Evolutionary conservation across 176 grass and related monocot genomes (phyloP).

Genomic region (Oryza glumipatula): DNA sequence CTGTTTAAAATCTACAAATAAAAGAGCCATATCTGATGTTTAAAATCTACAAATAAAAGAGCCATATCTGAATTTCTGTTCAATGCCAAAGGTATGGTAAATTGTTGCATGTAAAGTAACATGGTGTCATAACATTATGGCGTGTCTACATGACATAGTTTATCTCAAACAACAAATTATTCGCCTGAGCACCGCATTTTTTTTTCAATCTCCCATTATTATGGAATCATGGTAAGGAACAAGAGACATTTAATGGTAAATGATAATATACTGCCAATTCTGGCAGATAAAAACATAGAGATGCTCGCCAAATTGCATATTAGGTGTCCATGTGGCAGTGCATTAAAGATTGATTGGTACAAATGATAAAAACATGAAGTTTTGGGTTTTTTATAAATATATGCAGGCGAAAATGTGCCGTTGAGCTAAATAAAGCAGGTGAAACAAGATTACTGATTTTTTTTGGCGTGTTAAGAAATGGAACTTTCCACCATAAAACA

Average conservation of each 20-base stretch:
- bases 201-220: neutral
- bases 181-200: neutral
- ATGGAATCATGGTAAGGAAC: neutral
- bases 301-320: neutral
- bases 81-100: neutral
- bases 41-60: slow-evolving; percentile 3
- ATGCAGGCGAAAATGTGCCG: neutral
- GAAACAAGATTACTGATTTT: neutral
- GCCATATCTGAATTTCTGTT: slow-evolving; percentile 12
- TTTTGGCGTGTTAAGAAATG: neutral
- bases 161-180: neutral
- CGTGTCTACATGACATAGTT: neutral
- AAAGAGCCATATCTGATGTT: slow-evolving; percentile 13
- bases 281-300: neutral
- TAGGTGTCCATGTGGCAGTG: neutral
- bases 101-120: neutral
- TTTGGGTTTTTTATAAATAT: neutral
- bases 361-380: neutral
- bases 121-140: neutral
- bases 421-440: neutral
- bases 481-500: neutral
- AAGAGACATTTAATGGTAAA: neutral
- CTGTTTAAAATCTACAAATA: slow-evolving; percentile 24
- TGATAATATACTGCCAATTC: slow-evolving; percentile 24
- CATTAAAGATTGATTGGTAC: neutral